phyloP scores from a whole-genome alignment of 768 basidiomycete species.

The Russula sp. region DNA sequence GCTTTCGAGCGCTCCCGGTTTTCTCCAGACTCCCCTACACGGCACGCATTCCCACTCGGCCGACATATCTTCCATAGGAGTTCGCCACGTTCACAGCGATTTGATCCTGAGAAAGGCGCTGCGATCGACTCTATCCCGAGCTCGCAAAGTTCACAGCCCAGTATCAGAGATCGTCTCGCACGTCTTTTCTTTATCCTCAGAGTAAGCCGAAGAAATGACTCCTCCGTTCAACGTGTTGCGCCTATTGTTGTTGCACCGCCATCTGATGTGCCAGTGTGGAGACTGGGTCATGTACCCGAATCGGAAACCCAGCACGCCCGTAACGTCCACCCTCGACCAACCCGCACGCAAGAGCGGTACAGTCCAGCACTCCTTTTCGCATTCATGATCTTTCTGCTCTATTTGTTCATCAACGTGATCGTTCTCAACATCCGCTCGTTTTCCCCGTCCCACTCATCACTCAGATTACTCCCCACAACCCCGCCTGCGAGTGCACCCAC shows the following conservation, averaged over 20 bases:
- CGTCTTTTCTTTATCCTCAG: conserved; percentile 41
- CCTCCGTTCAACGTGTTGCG: conserved; percentile 33
- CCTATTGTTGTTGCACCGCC: conserved; percentile 32
- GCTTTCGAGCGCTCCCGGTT: conserved; percentile 42
- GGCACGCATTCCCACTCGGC: conserved; percentile 16
- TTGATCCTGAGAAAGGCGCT: conserved; percentile 30
- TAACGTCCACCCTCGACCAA: conserved; percentile 31
- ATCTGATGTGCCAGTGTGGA: conserved; percentile 37
- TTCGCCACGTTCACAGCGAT: conserved; percentile 30
- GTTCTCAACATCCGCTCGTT: conserved; percentile 42
- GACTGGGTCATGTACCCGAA: conserved; percentile 43
- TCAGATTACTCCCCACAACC: conserved; percentile 16
- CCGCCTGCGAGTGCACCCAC: conserved; percentile 31
- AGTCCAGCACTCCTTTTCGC: conserved; percentile 37
- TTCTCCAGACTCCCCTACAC: conserved; percentile 44
- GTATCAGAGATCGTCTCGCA: conserved; percentile 38
- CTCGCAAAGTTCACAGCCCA: conserved; percentile 22
- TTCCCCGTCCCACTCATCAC: conserved; percentile 26
- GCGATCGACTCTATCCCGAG: conserved; percentile 25
- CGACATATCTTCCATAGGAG: conserved; percentile 33
- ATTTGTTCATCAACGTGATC: conserved; percentile 43
- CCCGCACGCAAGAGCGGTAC: conserved; percentile 34
- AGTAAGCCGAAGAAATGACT: conserved; percentile 30
- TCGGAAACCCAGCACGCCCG: conserved; percentile 32
- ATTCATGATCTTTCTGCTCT: conserved; percentile 43